Evolutionary conservation across 495 filamentous ascomycete species (phyloP).

Genomic region (Viridothelium virens): DNA sequence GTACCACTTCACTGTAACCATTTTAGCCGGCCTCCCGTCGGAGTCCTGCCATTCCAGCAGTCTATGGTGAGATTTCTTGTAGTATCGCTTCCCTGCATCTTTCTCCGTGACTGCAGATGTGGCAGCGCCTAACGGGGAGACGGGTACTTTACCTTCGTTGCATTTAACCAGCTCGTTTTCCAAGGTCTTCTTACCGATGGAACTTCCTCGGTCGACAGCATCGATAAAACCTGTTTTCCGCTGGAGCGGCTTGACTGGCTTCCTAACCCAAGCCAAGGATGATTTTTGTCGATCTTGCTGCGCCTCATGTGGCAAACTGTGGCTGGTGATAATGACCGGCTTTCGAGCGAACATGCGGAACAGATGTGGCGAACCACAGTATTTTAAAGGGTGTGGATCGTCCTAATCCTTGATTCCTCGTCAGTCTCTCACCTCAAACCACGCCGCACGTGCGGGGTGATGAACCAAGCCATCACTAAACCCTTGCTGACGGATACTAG

Average conservation of each 20-base stretch:
- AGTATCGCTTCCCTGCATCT: background rate
- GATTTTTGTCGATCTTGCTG: background rate
- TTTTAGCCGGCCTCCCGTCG: background rate
- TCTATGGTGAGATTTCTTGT: too few relatives aligned
- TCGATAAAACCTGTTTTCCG: slow-evolving; percentile 7
- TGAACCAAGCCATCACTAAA: background rate
- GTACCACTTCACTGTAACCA: background rate
- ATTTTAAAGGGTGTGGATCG: background rate
- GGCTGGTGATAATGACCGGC: background rate
- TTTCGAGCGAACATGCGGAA: background rate
- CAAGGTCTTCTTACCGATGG: background rate
- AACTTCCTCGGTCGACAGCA: background rate
- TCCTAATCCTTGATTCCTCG: background rate
- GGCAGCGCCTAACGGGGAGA: background rate
- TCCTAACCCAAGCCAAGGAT: background rate
- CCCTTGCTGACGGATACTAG: background rate
- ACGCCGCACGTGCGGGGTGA: background rate
- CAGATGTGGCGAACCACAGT: background rate
- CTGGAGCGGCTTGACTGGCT: background rate
- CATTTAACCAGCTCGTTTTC: background rate
- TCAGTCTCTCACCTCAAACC: background rate
- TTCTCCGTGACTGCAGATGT: background rate
- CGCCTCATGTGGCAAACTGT: slow-evolving; percentile 10
- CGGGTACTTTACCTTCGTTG: too few relatives aligned
- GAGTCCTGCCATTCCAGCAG: background rate